Conservation (phyloP, 1,284 basidiomycete genomes). For the Ceratobasidium sp. region DNA sequence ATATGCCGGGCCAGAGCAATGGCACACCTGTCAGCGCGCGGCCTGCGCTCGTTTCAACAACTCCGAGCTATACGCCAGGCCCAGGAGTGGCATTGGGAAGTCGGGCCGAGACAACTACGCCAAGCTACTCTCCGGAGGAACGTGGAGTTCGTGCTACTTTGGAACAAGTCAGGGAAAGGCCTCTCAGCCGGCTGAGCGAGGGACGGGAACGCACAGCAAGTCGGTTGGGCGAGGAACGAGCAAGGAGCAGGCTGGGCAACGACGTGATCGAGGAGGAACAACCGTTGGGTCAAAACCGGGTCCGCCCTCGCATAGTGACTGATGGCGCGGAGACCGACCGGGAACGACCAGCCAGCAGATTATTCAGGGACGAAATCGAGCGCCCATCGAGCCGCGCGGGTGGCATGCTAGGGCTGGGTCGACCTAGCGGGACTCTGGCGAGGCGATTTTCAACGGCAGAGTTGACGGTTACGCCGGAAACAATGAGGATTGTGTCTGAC, state of each 20-base stretch:
- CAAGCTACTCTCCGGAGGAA: constrained; percentile 18
- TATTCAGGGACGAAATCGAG: constrained; percentile 33
- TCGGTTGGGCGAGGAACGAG: constrained; percentile 1
- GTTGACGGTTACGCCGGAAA: constrained; percentile 11
- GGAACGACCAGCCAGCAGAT: constrained; percentile 28
- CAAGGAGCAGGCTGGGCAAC: constrained; percentile 11
- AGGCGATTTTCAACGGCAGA: constrained; percentile 26
- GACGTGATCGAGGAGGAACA: constrained; percentile 27
- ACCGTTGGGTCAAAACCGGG: background rate
- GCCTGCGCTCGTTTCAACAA: constrained; percentile 8
- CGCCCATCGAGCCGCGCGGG: constrained; percentile 28
- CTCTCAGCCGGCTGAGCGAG: constrained; percentile 28
- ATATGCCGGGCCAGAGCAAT: background rate
- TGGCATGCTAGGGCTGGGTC: constrained; percentile 31
- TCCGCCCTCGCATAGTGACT: background rate
- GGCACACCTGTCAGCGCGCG: constrained; percentile 12
- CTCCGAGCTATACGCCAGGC: constrained; percentile 27
- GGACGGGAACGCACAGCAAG: constrained; percentile 6
- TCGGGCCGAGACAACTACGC: constrained; percentile 7
- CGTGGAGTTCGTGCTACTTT: background rate
- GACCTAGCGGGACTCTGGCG: constrained; percentile 24
- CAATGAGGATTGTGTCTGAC: constrained; percentile 21
- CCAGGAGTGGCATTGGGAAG: background rate
- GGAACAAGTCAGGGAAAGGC: constrained; percentile 12
- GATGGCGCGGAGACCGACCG: constrained; percentile 14